Evolutionary conservation across 345 rosid species (phyloP).

Genomic region (Brassica rapa): DNA sequence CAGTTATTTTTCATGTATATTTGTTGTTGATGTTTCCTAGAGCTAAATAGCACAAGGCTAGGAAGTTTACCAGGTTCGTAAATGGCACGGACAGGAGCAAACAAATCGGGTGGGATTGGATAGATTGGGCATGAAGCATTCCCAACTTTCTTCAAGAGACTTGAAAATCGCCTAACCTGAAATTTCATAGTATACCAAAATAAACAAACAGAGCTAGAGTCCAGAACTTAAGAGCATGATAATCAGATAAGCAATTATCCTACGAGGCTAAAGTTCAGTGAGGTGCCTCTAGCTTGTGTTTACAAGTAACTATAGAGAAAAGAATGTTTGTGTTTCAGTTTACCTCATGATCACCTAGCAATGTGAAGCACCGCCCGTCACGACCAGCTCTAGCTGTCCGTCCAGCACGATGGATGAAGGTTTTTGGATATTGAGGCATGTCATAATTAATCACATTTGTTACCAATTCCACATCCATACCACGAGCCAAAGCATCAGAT

Average conservation of each 20-base stretch:
- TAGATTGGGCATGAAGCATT: constrained; percentile 58
- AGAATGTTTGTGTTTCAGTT: not conserved
- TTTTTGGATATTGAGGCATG: constrained; percentile 76
- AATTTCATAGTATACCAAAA: constrained; percentile 20
- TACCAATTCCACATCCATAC: constrained; percentile 96
- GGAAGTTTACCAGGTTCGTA: constrained; percentile 65
- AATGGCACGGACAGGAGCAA: constrained; percentile 51
- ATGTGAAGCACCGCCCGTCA: constrained; percentile 83
- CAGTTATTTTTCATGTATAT: not conserved
- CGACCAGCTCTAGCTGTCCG: constrained; percentile 96
- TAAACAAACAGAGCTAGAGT: constrained; percentile 14
- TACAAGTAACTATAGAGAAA: not conserved
- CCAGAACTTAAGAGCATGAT: not conserved
- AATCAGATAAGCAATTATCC: constrained; percentile 6
- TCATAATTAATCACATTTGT: constrained; percentile 85
- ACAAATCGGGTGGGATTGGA: constrained; percentile 49
- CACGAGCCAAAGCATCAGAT: constrained; percentile 95
- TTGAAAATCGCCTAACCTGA: constrained; percentile 78
- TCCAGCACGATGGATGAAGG: constrained; percentile 93
- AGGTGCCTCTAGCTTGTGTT: not conserved
- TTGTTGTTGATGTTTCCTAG: not conserved
- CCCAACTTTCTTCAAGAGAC: constrained; percentile 72
- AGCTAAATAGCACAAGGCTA: constrained; percentile 5
- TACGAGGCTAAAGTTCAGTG: not conserved
- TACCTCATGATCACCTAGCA: constrained; percentile 74